Evolutionary conservation across 78 protist species (phyloP), one percentile per base, ranked within the genome.

Genomic region (Diacronema lutheri): DNA sequence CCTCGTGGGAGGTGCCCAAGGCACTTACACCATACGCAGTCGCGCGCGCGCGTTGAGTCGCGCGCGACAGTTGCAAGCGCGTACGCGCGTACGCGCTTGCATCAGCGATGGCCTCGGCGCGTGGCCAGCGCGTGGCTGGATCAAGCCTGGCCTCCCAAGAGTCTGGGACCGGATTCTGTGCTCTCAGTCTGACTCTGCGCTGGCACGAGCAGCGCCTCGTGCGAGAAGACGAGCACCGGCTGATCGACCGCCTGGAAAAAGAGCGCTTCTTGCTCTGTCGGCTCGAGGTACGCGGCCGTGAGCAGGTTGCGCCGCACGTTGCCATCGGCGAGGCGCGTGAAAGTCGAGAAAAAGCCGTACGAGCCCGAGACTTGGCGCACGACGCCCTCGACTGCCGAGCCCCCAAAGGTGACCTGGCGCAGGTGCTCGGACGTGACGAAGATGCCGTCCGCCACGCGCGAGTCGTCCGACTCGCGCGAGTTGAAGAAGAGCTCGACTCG

Each of bases 401-500:
- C 26, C 4, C 26, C 4, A n/a, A 68, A 68, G 26, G 76, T 68
- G 46, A 68, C 76, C 76, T 68, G 76, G 40, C 50, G 29, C 41
- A 68, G 35, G 16, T 9, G 6, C 76, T 68, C 76, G 6, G 76
- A 37, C n/a, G 10, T 21, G n/a, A 19, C 5, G 29, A 68, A 68
- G 29, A 38, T 44, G 46, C 38, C 46, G 50, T 7, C 50, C 16
- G 3, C 50, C 50, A 7, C 50, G 50, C 50, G 50, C 50, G n/a
- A n/a, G 46, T 13, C n/a, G n/a, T 6, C 14, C 33, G 10, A n/a
- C 76, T 68, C 76, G 46, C 50, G 76, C 29, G 29, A 26, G 46
- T 68, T 68, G 37, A 38, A 4, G 35, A 68, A 68, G 76, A 68
- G 76, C 76, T 68, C 76, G 50, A 68, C 38, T 1, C 76, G 41